A percentile compares a stretch with the other conserved stretches of the same genome.
These are phyloP conservation scores for Talinum fruticosum DNA, from an alignment of 148 eudicot genomes.

Conservation along the genomic window DNA sequence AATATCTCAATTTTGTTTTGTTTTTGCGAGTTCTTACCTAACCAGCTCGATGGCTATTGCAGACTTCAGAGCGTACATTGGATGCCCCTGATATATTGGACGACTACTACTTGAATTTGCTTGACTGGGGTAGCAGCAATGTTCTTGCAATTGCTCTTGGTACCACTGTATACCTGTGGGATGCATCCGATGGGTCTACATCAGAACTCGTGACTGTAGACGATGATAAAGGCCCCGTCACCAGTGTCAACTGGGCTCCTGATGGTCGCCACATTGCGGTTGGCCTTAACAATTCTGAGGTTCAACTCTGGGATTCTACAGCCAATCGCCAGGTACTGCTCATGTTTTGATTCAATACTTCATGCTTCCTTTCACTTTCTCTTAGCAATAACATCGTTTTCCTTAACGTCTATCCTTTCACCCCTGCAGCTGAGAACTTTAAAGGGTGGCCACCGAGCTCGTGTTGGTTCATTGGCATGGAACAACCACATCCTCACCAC, in stretches of 20 bases:
- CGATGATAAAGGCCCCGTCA: constrained; percentile 85
- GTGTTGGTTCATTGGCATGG: constrained; percentile 88
- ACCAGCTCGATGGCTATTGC: constrained; percentile 4
- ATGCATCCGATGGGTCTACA: constrained; percentile 75
- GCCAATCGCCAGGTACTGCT: constrained; percentile 54
- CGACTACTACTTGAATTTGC: constrained; percentile 81
- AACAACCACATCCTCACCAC: constrained; percentile 84
- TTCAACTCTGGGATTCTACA: constrained; percentile 93
- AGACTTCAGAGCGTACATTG: constrained; percentile 86
- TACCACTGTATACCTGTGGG: constrained; percentile 83
- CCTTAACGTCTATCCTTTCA: neutral
- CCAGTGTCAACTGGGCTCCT: constrained; percentile 97
- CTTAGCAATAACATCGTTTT: neutral
- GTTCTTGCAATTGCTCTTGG: constrained; percentile 94
- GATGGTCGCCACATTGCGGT: constrained; percentile 85
- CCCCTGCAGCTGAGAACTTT: constrained; percentile 65
- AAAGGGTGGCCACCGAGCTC: constrained; percentile 70
- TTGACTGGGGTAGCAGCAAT: constrained; percentile 92
- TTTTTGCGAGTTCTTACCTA: too few relatives aligned
- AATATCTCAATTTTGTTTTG: too few relatives aligned
- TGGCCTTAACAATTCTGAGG: constrained; percentile 80
- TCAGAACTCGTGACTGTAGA: constrained; percentile 77
- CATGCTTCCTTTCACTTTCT: too few relatives aligned
- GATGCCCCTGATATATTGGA: constrained; percentile 91
- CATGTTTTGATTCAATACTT: too few relatives aligned